Evolutionary conservation across 2,329 filamentous ascomycete species (phyloP).

Genomic region (Xylaria sp.): DNA sequence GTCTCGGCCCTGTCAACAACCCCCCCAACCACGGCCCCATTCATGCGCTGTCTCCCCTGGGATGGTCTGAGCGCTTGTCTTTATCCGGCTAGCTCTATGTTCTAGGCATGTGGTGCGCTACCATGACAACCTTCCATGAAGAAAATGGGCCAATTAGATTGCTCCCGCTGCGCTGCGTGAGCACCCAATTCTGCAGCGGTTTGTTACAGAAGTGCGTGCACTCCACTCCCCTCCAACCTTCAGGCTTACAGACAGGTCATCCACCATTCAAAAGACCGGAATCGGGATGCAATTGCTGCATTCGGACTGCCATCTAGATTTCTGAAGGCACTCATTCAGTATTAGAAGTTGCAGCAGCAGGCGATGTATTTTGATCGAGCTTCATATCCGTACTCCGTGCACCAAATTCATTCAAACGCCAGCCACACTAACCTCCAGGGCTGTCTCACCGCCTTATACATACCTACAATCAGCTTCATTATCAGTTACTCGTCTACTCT

Average conservation of each 20-base stretch:
- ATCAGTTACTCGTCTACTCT: neutral
- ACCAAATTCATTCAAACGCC: neutral
- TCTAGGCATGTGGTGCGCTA: constrained; percentile 45
- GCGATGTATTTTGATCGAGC: neutral
- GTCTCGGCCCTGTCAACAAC: constrained; percentile 40
- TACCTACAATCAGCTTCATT: neutral
- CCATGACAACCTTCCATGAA: constrained; percentile 45
- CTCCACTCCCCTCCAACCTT: constrained; percentile 13
- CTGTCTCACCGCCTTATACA: constrained; percentile 21
- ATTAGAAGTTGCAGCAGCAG: neutral
- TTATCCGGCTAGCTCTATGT: constrained; percentile 28
- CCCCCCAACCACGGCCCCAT: constrained; percentile 33
- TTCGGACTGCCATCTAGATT: neutral
- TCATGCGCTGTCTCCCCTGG: constrained; percentile 44
- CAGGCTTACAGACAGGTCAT: constrained; percentile 7
- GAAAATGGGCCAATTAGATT: constrained; percentile 22
- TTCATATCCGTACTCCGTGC: neutral
- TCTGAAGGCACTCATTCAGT: neutral
- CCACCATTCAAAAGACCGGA: constrained; percentile 11
- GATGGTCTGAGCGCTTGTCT: constrained; percentile 38
- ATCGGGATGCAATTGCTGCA: neutral
- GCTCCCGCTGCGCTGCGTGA: constrained; percentile 3
- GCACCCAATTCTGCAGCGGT: constrained; percentile 9
- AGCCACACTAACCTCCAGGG: neutral
- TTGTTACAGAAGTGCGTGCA: constrained; percentile 17